Evolutionary conservation across 129 eudicot species (phyloP), one percentile per base, ranked within the genome.

Genomic region (Pittosporum tobira): DNA sequence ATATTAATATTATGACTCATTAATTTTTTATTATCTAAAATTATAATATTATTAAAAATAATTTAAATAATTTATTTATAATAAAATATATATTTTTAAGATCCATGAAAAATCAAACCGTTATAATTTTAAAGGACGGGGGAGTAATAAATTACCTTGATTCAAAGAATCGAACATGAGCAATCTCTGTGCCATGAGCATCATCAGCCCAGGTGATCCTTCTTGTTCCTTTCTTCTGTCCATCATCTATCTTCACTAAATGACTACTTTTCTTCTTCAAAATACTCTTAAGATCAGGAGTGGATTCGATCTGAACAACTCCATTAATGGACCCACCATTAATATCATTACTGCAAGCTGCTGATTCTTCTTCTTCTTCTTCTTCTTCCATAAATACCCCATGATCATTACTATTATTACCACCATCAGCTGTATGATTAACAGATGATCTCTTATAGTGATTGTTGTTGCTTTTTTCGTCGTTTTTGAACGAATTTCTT

Each of bases 121-220:
- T n/a, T n/a, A n/a, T n/a, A n/a, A n/a, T n/a, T n/a, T n/a, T n/a
- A n/a, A n/a, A n/a, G n/a, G n/a, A n/a, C n/a, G n/a, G n/a, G n/a
- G n/a, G n/a, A n/a, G n/a, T 6, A 20, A 19, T 3, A 6, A 51
- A 0, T 31, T 71, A 80, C 82, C 79, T 80, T 42, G 82, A 68
- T 57, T 68, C 66, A 62, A 76, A 65, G 48, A 72, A 79, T 61
- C 69, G 77, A 64, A 75, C 71, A 66, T 74, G 77, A 67, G 84
- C 80, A 66, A 74, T 74, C 27, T 67, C 73, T 36, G 66, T 74
- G 48, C 81, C 85, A 72, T 75, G 73, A 45, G 71, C 74, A 66
- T 74, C 74, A 20, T 74, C 74, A 20, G 80, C 44, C 80, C 80
- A 79, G 19, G 60, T 74, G 28, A 79, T 77, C 61, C 59, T 74